Percentiles rank a stretch among this genome's conserved stretches.
phyloP scores from a whole-genome alignment of 163 green algal genomes.

The Scenedesmus sp. region DNA sequence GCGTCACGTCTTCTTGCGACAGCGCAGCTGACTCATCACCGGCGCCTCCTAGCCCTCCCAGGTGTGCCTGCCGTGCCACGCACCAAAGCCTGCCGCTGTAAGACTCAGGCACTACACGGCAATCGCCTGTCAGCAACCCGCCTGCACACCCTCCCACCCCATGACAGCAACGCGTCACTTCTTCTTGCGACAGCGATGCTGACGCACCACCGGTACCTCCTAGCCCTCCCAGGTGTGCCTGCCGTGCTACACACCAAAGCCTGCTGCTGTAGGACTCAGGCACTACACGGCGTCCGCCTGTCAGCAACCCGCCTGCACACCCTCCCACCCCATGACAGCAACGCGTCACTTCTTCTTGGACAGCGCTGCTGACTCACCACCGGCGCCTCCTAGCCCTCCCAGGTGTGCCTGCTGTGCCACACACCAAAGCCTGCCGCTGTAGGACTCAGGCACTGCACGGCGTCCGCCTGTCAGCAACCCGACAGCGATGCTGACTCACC shows the following conservation, averaged over 20 bases:
- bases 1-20: not conserved
- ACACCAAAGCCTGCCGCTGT: constrained; percentile 60
- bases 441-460: too few relatives aligned
- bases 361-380: constrained; percentile 59
- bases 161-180: not conserved
- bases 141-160: too few relatives aligned
- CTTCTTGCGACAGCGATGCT: not conserved
- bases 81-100: constrained; percentile 59
- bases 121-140: too few relatives aligned
- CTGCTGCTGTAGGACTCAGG: too few relatives aligned
- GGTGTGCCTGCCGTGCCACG: constrained; percentile 59
- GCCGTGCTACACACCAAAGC: constrained; percentile 64
- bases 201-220: constrained; percentile 66
- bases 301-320: too few relatives aligned
- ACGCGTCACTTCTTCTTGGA: not conserved
- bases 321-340: too few relatives aligned
- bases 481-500: too few relatives aligned
- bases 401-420: constrained; percentile 62
- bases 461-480: too few relatives aligned
- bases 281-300: too few relatives aligned
- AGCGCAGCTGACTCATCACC: constrained; percentile 56
- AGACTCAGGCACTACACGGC: too few relatives aligned
- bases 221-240: constrained; percentile 67
- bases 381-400: constrained; percentile 67
- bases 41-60: constrained; percentile 70